These are phyloP conservation scores for Crithidia brevicula DNA, from an alignment of 208 protist genomes.

Conservation along the genomic window DNA sequence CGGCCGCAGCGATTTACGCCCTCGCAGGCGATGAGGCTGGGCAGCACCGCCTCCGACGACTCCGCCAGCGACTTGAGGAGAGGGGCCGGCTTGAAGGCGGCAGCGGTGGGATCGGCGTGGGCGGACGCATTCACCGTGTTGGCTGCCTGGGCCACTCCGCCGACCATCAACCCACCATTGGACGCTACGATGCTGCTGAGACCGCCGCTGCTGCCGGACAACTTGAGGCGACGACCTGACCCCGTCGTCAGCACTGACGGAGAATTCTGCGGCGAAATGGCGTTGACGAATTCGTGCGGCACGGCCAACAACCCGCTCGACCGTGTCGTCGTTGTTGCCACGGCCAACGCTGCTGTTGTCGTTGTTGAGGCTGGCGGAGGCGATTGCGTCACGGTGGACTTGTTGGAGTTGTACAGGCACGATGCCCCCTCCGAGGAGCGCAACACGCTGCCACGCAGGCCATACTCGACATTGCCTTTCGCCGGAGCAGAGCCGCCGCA, in stretches of 20 bases:
- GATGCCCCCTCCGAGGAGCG: conserved; percentile 1
- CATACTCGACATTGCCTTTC: not conserved
- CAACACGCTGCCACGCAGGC: not conserved
- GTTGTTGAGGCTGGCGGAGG: too few relatives aligned
- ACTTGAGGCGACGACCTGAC: not conserved
- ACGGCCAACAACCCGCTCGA: not conserved
- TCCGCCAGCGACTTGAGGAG: conserved; percentile 24
- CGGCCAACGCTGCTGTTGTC: too few relatives aligned
- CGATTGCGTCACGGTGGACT: not conserved
- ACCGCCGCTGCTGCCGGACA: not conserved
- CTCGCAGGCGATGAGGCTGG: conserved; percentile 7
- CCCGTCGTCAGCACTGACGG: not conserved
- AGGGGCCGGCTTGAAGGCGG: not conserved
- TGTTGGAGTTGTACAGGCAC: conserved; percentile 8
- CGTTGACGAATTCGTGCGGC: not conserved
- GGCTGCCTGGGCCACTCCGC: not conserved
- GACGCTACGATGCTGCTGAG: not conserved
- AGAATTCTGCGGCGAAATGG: not conserved
- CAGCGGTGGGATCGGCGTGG: not conserved
- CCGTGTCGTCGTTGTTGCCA: not conserved
- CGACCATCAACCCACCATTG: too few relatives aligned
- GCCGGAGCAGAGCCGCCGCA: not conserved
- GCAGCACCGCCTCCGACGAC: not conserved
- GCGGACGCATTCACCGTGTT: not conserved
- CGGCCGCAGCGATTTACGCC: not conserved